Evolutionary conservation across 129 eudicot species (phyloP).

Genomic region (Helichrysum umbraculigerum): DNA sequence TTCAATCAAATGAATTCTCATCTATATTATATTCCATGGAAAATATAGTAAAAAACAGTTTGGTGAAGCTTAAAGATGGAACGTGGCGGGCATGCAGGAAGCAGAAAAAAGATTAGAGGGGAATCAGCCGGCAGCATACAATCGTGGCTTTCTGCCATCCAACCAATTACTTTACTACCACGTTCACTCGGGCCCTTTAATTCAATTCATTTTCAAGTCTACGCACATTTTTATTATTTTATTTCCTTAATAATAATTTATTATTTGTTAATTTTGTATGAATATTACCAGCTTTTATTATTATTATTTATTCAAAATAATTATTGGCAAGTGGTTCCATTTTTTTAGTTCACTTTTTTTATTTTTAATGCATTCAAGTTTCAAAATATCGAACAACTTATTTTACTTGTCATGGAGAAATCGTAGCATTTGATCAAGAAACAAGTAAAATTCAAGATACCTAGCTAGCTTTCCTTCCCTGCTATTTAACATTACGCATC

Average conservation of each 20-base stretch:
- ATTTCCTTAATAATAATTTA: background rate
- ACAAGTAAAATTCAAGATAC: no score
- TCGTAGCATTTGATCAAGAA: no score
- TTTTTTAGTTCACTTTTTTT: no score
- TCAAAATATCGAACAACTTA: no score
- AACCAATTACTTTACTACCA: constrained; percentile 11
- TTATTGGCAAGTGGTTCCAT: no score
- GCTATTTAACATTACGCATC: no score
- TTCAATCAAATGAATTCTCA: no score
- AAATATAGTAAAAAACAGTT: background rate
- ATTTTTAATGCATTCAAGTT: no score
- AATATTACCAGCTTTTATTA: background rate
- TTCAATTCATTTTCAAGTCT: background rate
- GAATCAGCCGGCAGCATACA: constrained; percentile 15
- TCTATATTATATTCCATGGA: no score
- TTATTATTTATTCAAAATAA: background rate
- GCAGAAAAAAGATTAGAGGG: constrained; percentile 19
- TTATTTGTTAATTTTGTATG: background rate
- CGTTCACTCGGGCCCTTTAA: background rate
- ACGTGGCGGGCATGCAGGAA: constrained; percentile 24
- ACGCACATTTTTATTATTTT: background rate
- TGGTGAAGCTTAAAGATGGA: background rate
- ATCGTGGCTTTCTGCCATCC: constrained; percentile 3
- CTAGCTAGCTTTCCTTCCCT: no score
- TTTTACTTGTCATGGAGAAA: no score